phyloP scores from a whole-genome alignment of 2,329 filamentous ascomycete species.

The Neocatenulostroma microsporum region DNA sequence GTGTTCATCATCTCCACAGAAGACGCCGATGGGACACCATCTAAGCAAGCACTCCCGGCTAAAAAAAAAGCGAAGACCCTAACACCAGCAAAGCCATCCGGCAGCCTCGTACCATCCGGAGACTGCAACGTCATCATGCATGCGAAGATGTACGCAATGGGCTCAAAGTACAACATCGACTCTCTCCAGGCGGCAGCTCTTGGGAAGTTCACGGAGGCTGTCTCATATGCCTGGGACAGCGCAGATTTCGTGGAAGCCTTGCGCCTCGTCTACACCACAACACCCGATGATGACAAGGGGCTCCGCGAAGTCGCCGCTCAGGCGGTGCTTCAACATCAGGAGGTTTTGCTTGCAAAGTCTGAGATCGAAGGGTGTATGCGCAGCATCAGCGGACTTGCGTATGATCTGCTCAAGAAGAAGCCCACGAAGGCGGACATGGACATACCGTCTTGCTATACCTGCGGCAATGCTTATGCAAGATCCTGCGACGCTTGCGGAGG shows the following conservation, averaged over 20 bases:
- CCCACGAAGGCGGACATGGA: neutral
- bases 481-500: too few species aligned
- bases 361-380: conserved; percentile 14
- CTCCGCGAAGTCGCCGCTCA: conserved; percentile 25
- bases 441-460: neutral
- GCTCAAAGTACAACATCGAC: conserved; percentile 34
- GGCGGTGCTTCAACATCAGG: conserved; percentile 18
- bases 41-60: too few species aligned
- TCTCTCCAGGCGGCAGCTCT: conserved; percentile 34
- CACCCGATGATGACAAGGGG: conserved; percentile 34
- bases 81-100: neutral
- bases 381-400: conserved; percentile 2
- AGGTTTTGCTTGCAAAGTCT: conserved; percentile 13
- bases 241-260: conserved; percentile 33
- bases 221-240: conserved; percentile 27
- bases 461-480: neutral
- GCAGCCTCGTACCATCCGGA: neutral
- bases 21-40: neutral
- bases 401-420: neutral
- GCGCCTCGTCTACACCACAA: conserved; percentile 34
- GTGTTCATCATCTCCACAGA: conserved; percentile 20
- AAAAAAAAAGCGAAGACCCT: neutral
- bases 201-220: conserved; percentile 32
- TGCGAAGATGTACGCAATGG: conserved; percentile 37
- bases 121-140: conserved; percentile 19